A percentile compares a stretch with the other conserved stretches of the same genome.
These are phyloP conservation scores for Kazachstania psychrophila DNA, from an alignment of 805 yeast genomes.

Conservation along the genomic window DNA sequence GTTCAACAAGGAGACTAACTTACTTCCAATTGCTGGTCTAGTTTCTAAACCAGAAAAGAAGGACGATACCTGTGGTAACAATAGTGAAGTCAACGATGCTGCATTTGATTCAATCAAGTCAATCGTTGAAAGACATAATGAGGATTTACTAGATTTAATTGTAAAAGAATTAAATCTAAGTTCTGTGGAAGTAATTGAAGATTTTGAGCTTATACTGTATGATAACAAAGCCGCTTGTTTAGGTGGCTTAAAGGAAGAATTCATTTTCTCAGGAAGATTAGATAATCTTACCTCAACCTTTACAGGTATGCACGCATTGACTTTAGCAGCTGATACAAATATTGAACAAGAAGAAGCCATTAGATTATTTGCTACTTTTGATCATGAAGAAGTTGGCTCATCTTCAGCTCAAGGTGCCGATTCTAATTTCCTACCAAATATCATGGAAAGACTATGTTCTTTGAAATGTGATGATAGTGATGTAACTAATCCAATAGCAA, in stretches of 20 bases:
- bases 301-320: conserved; percentile 64
- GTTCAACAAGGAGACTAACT: conserved; percentile 79
- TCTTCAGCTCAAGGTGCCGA: conserved; percentile 94
- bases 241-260: conserved; percentile 88
- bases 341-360: conserved; percentile 47
- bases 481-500: conserved; percentile 20
- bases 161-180: conserved; percentile 53
- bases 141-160: conserved; percentile 56
- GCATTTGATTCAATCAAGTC: conserved; percentile 58
- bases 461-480: conserved; percentile 34
- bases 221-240: conserved; percentile 77
- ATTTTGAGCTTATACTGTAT: conserved; percentile 77
- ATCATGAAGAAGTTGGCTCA: conserved; percentile 95
- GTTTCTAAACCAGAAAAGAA: conserved; percentile 25
- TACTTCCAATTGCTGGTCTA: conserved; percentile 78
- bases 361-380: conserved; percentile 73
- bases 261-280: conserved; percentile 81
- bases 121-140: conserved; percentile 67
- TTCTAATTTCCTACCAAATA: conserved; percentile 78
- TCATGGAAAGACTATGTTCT: conserved; percentile 56
- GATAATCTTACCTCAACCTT: conserved; percentile 87
- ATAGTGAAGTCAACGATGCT: conserved; percentile 35
- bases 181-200: conserved; percentile 54
- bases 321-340: conserved; percentile 39
- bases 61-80: conserved; percentile 27